Base-by-base conservation (phyloP, 192 early-diverging fungal species). In the Coemansia sp. region DNA sequence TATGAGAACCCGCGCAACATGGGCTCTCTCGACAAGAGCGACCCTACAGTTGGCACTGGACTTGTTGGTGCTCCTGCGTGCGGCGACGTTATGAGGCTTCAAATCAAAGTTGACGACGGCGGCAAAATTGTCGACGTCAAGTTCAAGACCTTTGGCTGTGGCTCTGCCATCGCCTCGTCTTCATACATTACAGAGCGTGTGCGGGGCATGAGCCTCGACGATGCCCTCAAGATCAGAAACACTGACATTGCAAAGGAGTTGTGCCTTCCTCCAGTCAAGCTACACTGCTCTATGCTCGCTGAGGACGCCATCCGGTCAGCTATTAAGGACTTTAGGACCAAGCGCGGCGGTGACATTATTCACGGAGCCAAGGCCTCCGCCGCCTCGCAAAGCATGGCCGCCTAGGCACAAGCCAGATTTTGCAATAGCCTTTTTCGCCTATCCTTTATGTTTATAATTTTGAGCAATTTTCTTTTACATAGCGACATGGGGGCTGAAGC, bases 91-190 rank as follows among this genome's bases (percentile, higher is more conserved):
- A 94, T 94, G 93, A 91, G 92, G 78, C 88, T 99, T 31, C 97
- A 99, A 82, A 99, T 99, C 84, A 88, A 92, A 75, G 97, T 99
- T 5, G 94, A 99, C 77, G 95, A 99, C 38, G 89, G 84, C 46
- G 95, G 95, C 50, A 91, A 94, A 75, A 99, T 99, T 74, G 84
- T 88, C 50, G 95, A 99, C 62, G 95, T 96, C 69, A 94, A 95
- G 80, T 99, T 99, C 86, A 99, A 99, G 85, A 99, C 97, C 1
- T 99, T 96, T 84, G 97, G 97, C 29, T 99, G 97, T 73, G 97
- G 97, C 34, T 93, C 91, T 32, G 97, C 97, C 31, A 99, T 99
- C 74, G 97, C 97, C 17, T 94, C 92, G 25, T 94, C 92, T 23
- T 90, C 89, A 17, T 90, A 93, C 51, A 94, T 94, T 73, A 97